Percentiles rank a stretch among this genome's conserved stretches.
These are phyloP conservation scores for Neurospora sp. DNA, from an alignment of 495 filamentous ascomycete species.

Conservation along the genomic window DNA sequence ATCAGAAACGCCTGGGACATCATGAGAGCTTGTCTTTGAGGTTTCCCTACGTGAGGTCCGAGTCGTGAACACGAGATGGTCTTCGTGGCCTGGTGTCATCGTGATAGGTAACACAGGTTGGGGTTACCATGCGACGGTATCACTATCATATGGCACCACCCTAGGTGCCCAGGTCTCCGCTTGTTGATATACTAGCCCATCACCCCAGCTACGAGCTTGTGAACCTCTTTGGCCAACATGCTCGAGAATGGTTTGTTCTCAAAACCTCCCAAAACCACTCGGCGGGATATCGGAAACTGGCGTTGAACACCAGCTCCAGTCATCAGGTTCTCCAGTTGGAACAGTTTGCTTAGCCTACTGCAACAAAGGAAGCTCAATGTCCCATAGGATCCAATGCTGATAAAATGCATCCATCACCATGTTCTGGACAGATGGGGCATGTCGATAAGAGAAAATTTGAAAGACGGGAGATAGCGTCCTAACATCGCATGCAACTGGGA, in stretches of 20 bases:
- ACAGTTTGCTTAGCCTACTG: neutral
- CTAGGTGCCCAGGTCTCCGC: neutral
- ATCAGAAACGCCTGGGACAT: neutral
- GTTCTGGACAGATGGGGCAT: neutral
- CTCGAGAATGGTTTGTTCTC: neutral
- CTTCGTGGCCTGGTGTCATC: neutral
- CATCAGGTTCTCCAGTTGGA: neutral
- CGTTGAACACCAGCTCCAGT: neutral
- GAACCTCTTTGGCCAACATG: neutral
- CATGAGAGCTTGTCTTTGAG: neutral
- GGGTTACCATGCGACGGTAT: neutral
- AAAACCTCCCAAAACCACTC: neutral
- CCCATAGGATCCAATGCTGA: neutral
- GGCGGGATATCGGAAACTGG: neutral
- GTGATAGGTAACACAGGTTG: neutral
- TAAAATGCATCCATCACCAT: neutral
- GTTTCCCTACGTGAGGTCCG: neutral
- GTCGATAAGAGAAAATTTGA: neutral
- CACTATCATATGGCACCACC: neutral
- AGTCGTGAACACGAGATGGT: neutral
- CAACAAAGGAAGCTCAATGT: neutral
- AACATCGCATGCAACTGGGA: neutral
- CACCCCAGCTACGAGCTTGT: neutral
- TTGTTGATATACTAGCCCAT: neutral
- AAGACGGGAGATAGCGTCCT: neutral